A percentile compares a stretch with the other conserved stretches of the same genome.
These are phyloP conservation scores for Scutellaria galericulata DNA, from an alignment of 257 asterid genomes.

Conservation along the genomic window DNA sequence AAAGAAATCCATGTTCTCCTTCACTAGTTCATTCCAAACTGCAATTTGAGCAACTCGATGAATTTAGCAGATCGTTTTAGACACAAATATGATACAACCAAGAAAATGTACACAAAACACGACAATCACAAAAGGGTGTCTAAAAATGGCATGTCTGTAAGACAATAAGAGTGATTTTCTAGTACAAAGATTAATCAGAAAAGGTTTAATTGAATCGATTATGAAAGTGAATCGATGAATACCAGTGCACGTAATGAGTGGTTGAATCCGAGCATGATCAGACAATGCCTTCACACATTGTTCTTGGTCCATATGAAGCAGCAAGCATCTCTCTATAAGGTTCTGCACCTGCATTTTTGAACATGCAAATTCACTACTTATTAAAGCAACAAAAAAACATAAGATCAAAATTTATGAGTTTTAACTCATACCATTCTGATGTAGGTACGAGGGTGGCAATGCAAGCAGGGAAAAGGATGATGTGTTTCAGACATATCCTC, in stretches of 20 bases:
- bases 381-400: neutral
- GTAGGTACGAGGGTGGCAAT: constrained; percentile 36
- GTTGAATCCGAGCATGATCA: constrained; percentile 20
- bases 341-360: constrained; percentile 28
- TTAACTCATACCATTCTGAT: constrained; percentile 22
- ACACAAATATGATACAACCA: no score
- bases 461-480: constrained; percentile 30
- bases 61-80: no score
- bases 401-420: neutral
- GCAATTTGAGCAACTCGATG: constrained; percentile 17
- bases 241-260: constrained; percentile 33
- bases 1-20: constrained; percentile 80
- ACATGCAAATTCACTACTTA: neutral
- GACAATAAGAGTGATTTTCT: no score
- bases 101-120: no score
- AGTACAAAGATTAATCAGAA: neutral
- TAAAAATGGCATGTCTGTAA: no score
- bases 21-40: constrained; percentile 75
- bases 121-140: no score
- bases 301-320: constrained; percentile 19
- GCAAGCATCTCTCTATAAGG: constrained; percentile 36
- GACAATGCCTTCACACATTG: constrained; percentile 25
- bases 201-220: neutral
- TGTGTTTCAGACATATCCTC: constrained; percentile 30
- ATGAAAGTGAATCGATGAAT: neutral